Conservation (phyloP, 169 alveolate genomes). For the Eimeria tenella region DNA sequence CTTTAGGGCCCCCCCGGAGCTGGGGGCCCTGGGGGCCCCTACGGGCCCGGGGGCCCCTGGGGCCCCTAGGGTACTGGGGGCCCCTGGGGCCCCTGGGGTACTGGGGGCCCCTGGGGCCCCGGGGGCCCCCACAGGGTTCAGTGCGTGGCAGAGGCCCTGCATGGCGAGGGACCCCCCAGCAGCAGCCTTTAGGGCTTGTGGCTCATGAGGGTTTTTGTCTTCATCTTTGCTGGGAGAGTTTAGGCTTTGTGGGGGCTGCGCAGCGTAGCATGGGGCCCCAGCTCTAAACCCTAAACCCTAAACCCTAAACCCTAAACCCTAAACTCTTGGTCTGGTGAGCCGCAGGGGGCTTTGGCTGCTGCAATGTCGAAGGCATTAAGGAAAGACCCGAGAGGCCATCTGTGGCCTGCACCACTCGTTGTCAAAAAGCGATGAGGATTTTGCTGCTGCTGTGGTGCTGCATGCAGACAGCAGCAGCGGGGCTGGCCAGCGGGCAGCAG, state of each 20-base stretch:
- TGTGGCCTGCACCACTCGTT: too few relatives aligned
- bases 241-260: too few relatives aligned
- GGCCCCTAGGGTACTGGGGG: too few relatives aligned
- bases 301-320: slow-evolving; percentile 4
- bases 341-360: not conserved
- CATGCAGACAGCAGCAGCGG: not conserved
- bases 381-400: not conserved
- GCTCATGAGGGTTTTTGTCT: not conserved
- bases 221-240: not conserved
- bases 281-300: not conserved
- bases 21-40: too few relatives aligned
- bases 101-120: too few relatives aligned
- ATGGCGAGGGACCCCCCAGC: not conserved
- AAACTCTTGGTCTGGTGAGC: not conserved
- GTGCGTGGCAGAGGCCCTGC: not conserved
- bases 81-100: too few relatives aligned
- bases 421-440: too few relatives aligned
- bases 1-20: too few relatives aligned
- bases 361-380: not conserved
- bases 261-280: not conserved
- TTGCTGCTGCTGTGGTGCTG: not conserved
- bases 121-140: too few relatives aligned
- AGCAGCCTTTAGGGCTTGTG: not conserved
- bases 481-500: too few relatives aligned
- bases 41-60: too few relatives aligned